Evolutionary conservation across 768 basidiomycete genomes (phyloP).

Genomic region (Suillus discolor): DNA sequence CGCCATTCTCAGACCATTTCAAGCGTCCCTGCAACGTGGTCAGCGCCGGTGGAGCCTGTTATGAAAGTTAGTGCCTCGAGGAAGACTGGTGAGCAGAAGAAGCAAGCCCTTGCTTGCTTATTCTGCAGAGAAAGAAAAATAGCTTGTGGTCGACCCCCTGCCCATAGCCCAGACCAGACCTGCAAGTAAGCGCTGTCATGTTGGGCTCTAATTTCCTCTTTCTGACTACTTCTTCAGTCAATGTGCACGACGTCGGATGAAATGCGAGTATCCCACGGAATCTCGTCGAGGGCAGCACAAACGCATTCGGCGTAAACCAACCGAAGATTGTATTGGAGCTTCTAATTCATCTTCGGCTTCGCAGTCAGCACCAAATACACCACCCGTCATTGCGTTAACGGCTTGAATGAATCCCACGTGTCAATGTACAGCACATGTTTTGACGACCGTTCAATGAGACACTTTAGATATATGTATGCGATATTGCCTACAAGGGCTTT

Average conservation of each 20-base stretch:
- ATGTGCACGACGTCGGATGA: conserved; percentile 47
- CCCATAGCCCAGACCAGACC: conserved; percentile 37
- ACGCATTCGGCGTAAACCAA: conserved; percentile 33
- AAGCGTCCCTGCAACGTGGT: conserved; percentile 31
- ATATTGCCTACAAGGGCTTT: not conserved
- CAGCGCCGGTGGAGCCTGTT: conserved; percentile 34
- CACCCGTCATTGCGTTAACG: not conserved
- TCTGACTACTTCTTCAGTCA: conserved; percentile 38
- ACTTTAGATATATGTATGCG: conserved; percentile 3
- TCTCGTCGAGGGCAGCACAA: conserved; percentile 51
- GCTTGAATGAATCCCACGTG: conserved; percentile 6
- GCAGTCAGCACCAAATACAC: conserved; percentile 4
- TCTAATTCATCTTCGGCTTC: conserved; percentile 5
- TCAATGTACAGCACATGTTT: not conserved
- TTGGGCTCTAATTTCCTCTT: conserved; percentile 13
- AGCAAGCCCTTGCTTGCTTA: conserved; percentile 48
- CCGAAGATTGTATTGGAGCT: conserved; percentile 24
- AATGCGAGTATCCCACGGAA: conserved; percentile 52
- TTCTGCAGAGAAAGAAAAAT: conserved; percentile 56
- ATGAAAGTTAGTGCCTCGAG: conserved; percentile 30
- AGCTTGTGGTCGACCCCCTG: conserved; percentile 47
- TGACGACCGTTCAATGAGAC: not conserved
- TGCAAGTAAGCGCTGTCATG: conserved; percentile 45
- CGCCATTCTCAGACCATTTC: conserved; percentile 31
- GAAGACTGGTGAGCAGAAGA: conserved; percentile 42